Evolutionary conservation across 441 rosid species (phyloP), one percentile per base, ranked within the genome.

Genomic region (Theobroma grandiflorum): DNA sequence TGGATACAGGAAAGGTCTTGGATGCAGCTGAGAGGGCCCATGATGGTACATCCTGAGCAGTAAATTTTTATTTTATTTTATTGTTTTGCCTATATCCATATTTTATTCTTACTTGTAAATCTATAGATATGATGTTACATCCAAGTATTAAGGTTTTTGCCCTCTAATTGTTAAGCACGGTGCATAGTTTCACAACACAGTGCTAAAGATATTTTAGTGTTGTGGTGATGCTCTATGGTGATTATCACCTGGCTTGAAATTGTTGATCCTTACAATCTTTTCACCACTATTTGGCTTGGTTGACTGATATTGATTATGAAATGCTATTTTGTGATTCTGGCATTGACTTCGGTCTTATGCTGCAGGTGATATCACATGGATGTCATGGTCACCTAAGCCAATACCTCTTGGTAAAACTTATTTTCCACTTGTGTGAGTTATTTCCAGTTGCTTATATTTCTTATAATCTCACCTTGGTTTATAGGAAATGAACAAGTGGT

Each of bases 1-100:
- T 86, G 75, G 99, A 95, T 87, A 90, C 95, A 61, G 99, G 99
- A 79, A 82, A 88, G 68, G 90, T 95, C 78, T 81, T 94, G 86
- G 98, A 95, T 81, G 90, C 93, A 37, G 97, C 95, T 77, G 98
- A 97, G 47, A 94, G 86, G 81, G 98, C 97, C 64, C 98, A 95
- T 79, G 98, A 94, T 70, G 98, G 99, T 97, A 90, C 76, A 73
- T 85, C 66, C 73, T 57, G 18, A 33, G 62, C 68, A 20, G 64
- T 52, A 35, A 37, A 20, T 8, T 52, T 75, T 57, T 64, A 3
- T 40, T 63, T 53, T 75, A 4, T 64, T 62, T 38, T 77, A 3
- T 47, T 62, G 3, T 49, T 5, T 35, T 12, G 16, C 9, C 16
- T 16, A 22, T 43, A 50, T 69, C 38, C 22, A 53, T 53, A 15